Base-by-base conservation (phyloP, 1,139 yeast genomes). In the Blastobotrys apis region DNA sequence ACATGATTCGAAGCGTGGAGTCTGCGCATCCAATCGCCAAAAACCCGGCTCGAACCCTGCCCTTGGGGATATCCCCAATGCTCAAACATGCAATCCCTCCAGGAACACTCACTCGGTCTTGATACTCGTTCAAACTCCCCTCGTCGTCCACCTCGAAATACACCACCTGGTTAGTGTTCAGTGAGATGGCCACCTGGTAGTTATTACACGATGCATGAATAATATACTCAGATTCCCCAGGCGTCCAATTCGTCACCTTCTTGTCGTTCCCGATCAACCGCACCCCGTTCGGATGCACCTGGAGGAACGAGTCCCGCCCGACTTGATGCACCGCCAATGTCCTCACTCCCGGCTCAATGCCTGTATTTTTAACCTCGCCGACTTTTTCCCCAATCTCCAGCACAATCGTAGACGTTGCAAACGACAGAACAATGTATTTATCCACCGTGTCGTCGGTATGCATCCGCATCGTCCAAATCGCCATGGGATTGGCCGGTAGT, bases 111-210 rank as follows among this genome's bases (percentile, higher is more conserved):
- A 77, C 67, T 21, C 79, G 69, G 33, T 78, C 81, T 47, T 80
- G 81, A 56, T 79, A 82, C 58, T 88, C 97, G 25, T 79, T 73
- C 40, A 90, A 68, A 43, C 78, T 74, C 53, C 84, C 94, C 1
- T 66, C 66, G 1, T 71, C 71, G 52, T 83, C 90, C 25, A 82
- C 69, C 63, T 90, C 97, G 63, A 92, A 90, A 63, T 92, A 92
- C 4, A 84, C 81, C 3, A 92, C 56, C 48, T 84, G 90, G 46
- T 80, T 72, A 57, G 82, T 85, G 1, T 94, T 80, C 8, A 92
- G 63, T 0, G 81, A 88, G 6, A 92, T 58, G 0, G 77, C 77
- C 0, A 90, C 69, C 61, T 92, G 97, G 17, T 75, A 72, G 33
- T 73, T 70, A 31, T 86, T 86, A 3, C 83, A 66, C 1, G 86